Evolutionary conservation across 192 early-diverging fungal species (phyloP).

Genomic region (Rhizophagus sp.): DNA sequence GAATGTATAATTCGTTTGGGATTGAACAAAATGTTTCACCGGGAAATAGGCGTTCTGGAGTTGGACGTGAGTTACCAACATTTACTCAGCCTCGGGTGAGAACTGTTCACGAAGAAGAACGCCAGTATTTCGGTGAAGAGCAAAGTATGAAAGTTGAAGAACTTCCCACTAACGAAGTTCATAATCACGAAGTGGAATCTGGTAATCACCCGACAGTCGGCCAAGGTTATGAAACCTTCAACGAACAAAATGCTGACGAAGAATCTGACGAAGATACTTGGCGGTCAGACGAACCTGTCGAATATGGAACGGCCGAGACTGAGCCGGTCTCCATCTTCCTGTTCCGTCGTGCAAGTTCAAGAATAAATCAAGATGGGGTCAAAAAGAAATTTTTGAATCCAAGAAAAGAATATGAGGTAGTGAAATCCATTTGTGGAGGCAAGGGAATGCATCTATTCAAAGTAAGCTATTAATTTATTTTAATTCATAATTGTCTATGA

Average conservation of each 20-base stretch:
- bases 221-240: neutral
- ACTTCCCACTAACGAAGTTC: neutral
- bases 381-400: constrained; percentile 18
- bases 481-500: neutral
- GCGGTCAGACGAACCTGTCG: neutral
- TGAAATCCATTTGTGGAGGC: neutral
- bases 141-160: neutral
- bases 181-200: neutral
- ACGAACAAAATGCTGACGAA: neutral
- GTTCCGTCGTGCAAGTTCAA: neutral
- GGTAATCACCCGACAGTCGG: neutral
- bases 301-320: neutral
- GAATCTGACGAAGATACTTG: constrained; percentile 24
- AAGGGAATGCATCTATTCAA: neutral
- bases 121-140: neutral
- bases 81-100: neutral
- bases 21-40: neutral
- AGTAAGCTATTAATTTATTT: neutral
- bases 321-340: neutral
- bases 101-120: neutral
- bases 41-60: neutral
- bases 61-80: neutral
- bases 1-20: neutral
- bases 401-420: constrained; percentile 11
- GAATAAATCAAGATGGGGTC: neutral